A percentile compares a stretch with the other conserved stretches of the same genome.
Conservation (phyloP, 768 basidiomycete species). For the Rhodotorula diobovata region DNA sequence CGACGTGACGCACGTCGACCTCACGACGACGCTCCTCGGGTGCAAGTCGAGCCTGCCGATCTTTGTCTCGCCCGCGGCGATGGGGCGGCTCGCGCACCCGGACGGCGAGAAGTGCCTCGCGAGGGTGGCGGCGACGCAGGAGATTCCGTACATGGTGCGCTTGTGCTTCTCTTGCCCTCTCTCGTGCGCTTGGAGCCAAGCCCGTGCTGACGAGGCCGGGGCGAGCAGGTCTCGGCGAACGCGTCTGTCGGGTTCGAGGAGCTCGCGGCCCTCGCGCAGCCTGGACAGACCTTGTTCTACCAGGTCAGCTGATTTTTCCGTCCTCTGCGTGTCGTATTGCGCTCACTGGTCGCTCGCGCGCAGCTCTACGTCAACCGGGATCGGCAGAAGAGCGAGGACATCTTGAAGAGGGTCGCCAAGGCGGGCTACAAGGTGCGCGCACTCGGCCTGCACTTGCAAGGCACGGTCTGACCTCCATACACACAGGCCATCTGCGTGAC, state of each 20-base stretch:
- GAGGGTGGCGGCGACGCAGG: conserved; percentile 44
- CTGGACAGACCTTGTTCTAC: conserved; percentile 48
- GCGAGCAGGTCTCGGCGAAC: conserved; percentile 48
- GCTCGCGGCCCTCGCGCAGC: conserved; percentile 39
- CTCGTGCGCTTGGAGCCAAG: not conserved
- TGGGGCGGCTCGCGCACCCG: conserved; percentile 49
- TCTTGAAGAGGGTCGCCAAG: conserved; percentile 60
- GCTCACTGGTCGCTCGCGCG: not conserved
- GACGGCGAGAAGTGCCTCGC: conserved; percentile 47
- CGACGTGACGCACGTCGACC: conserved; percentile 68
- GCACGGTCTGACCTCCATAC: no score
- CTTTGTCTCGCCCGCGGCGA: conserved; percentile 50
- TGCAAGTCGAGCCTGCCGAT: conserved; percentile 46
- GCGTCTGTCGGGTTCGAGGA: conserved; percentile 47
- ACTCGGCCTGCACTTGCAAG: not conserved
- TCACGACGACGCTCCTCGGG: conserved; percentile 47
- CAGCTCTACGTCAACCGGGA: conserved; percentile 74
- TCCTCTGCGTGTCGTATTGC: not conserved
- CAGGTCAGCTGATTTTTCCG: conserved; percentile 44
- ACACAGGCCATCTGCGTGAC: conserved; percentile 72
- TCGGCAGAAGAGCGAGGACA: conserved; percentile 61
- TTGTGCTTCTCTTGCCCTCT: not conserved
- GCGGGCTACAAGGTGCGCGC: conserved; percentile 61
- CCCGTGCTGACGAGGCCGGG: not conserved
- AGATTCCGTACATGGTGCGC: conserved; percentile 41